Conservation (phyloP, 2,329 filamentous ascomycete species). For the Penicillium janthinellum region DNA sequence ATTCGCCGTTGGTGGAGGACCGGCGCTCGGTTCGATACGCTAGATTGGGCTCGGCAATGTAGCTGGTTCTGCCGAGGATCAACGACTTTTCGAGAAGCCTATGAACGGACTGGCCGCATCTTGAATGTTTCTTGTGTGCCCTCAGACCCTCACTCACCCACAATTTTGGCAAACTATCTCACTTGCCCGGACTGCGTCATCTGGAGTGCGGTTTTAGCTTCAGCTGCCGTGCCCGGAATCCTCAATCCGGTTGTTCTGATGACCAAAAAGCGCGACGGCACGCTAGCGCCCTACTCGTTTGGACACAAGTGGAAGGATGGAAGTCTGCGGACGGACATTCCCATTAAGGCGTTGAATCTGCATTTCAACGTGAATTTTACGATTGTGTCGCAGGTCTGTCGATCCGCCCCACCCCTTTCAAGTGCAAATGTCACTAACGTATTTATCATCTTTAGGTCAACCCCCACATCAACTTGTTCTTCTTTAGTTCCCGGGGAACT, state of each 20-base stretch:
- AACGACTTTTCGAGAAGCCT: conserved; percentile 93
- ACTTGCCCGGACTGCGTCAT: conserved; percentile 96
- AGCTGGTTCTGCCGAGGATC: conserved; percentile 90
- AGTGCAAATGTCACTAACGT: conserved; percentile 42
- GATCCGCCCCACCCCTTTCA: background rate
- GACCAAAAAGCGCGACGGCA: conserved; percentile 77
- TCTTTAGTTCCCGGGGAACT: conserved; percentile 90
- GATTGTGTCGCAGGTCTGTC: conserved; percentile 66
- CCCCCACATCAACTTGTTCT: conserved; percentile 97
- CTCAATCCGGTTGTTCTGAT: conserved; percentile 93
- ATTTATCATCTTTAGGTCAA: conserved; percentile 66
- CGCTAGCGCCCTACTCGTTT: conserved; percentile 86
- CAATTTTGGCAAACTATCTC: conserved; percentile 92
- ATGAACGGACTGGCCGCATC: conserved; percentile 88
- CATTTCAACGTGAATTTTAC: conserved; percentile 99
- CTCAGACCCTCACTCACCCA: conserved; percentile 88
- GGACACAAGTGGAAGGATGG: conserved; percentile 99
- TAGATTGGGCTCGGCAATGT: conserved; percentile 84
- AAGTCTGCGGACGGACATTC: conserved; percentile 90
- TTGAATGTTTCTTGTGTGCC: conserved; percentile 96
- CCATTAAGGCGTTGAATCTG: conserved; percentile 87
- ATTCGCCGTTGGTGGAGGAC: conserved; percentile 84
- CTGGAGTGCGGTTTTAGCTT: conserved; percentile 94
- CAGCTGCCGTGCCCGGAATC: conserved; percentile 93
- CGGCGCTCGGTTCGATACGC: conserved; percentile 88